These are phyloP conservation scores for Aspergillus coremiiformis DNA, from an alignment of 495 filamentous ascomycete genomes.

Conservation along the genomic window DNA sequence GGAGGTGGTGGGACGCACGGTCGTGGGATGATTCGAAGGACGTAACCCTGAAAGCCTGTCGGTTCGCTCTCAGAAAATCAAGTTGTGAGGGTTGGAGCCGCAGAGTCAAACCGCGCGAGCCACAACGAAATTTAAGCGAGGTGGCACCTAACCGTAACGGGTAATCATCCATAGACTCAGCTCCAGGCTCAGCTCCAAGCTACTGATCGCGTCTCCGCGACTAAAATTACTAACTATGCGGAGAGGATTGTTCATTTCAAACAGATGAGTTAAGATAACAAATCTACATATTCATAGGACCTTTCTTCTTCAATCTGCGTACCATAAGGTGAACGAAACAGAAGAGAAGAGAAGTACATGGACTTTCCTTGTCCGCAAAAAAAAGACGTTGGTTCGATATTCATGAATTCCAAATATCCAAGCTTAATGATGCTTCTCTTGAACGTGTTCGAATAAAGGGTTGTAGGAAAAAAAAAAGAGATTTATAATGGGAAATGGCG, in stretches of 20 bases:
- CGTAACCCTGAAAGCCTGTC: constrained; percentile 6
- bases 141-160: constrained; percentile 35
- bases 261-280: not conserved
- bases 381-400: not conserved
- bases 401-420: constrained; percentile 14
- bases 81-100: constrained; percentile 34
- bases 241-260: not conserved
- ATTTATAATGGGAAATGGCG: constrained; percentile 4
- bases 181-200: no score
- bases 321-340: not conserved
- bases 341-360: not conserved
- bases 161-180: constrained; percentile 17
- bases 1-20: constrained; percentile 4
- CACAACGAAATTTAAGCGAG: constrained; percentile 51
- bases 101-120: constrained; percentile 31
- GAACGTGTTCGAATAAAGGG: not conserved
- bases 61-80: constrained; percentile 20
- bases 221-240: not conserved
- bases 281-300: not conserved
- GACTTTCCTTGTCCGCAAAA: constrained; percentile 5
- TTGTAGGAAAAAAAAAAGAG: not conserved
- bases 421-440: constrained; percentile 13
- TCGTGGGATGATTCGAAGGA: constrained; percentile 3
- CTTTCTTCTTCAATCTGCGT: not conserved
- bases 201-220: not conserved